These are phyloP conservation scores for Microsporum canis DNA, from an alignment of 2,329 filamentous ascomycete species.

Conservation along the genomic window DNA sequence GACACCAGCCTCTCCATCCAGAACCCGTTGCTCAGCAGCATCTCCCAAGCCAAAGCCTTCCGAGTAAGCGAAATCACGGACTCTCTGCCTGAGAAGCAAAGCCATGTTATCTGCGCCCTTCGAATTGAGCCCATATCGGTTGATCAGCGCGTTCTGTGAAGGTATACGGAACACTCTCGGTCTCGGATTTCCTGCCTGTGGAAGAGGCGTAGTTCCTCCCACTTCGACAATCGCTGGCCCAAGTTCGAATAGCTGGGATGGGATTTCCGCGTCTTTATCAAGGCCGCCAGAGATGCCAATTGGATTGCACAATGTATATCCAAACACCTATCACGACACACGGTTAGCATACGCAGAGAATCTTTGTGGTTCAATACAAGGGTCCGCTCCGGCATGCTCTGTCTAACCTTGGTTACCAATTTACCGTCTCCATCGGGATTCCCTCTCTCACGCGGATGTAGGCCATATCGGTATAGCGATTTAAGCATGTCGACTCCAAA, in stretches of 20 bases:
- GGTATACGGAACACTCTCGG: constrained; percentile 82
- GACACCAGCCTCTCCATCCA: constrained; percentile 65
- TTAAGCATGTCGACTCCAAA: constrained; percentile 60
- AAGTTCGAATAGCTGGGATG: constrained; percentile 70
- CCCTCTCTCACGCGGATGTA: constrained; percentile 76
- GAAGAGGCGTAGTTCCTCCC: constrained; percentile 75
- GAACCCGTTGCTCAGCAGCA: constrained; percentile 56
- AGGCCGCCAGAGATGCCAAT: constrained; percentile 91
- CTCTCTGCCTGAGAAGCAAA: constrained; percentile 60
- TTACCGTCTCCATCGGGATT: constrained; percentile 43
- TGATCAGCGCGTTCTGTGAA: constrained; percentile 76
- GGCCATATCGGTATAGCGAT: constrained; percentile 57
- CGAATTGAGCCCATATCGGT: constrained; percentile 91
- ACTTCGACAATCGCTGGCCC: constrained; percentile 85
- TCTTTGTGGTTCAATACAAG: neutral
- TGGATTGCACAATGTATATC: constrained; percentile 65
- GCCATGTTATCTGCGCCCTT: constrained; percentile 81
- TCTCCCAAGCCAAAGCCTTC: constrained; percentile 54
- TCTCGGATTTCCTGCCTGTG: constrained; percentile 76
- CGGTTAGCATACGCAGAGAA: neutral
- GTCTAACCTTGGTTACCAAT: constrained; percentile 40
- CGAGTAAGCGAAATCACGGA: constrained; percentile 63
- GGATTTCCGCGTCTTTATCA: constrained; percentile 86
- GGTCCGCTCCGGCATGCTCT: neutral
- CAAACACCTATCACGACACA: constrained; percentile 51